phyloP scores from a whole-genome alignment of 2,329 filamentous ascomycete species.

The Ceratocystis harringtonii region DNA sequence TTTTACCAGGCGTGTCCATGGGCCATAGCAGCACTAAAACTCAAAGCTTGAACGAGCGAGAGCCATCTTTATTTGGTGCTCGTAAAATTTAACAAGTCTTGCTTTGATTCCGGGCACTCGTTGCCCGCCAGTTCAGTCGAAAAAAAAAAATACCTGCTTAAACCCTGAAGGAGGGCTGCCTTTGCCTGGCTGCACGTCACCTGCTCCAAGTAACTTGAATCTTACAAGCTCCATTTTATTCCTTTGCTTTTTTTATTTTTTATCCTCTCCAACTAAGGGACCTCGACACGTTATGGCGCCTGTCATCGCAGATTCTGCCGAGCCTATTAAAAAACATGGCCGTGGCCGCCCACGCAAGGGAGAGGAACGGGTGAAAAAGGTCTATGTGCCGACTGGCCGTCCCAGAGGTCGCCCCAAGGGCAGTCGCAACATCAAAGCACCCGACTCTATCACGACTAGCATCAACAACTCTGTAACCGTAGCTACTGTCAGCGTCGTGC shows the following conservation, averaged over 20 bases:
- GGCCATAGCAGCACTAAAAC: conserved; percentile 1
- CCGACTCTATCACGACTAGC: conserved; percentile 9
- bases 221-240: background rate
- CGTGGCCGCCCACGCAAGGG: conserved; percentile 29
- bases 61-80: background rate
- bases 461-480: conserved; percentile 1
- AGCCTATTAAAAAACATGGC: conserved; percentile 20
- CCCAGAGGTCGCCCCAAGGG: conserved; percentile 32
- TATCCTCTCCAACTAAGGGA: background rate
- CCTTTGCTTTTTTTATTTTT: background rate
- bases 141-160: background rate
- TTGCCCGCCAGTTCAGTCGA: background rate
- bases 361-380: conserved; percentile 28
- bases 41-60: background rate
- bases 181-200: background rate
- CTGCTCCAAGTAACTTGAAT: background rate
- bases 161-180: background rate
- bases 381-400: conserved; percentile 27
- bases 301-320: conserved; percentile 14
- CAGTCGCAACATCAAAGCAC: conserved; percentile 21
- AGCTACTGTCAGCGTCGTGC: background rate
- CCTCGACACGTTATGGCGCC: conserved; percentile 18
- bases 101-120: background rate
- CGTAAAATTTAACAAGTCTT: background rate
- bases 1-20: background rate